phyloP scores from a whole-genome alignment of 2,329 filamentous ascomycete genomes.

The Rutstroemia sydowiana region DNA sequence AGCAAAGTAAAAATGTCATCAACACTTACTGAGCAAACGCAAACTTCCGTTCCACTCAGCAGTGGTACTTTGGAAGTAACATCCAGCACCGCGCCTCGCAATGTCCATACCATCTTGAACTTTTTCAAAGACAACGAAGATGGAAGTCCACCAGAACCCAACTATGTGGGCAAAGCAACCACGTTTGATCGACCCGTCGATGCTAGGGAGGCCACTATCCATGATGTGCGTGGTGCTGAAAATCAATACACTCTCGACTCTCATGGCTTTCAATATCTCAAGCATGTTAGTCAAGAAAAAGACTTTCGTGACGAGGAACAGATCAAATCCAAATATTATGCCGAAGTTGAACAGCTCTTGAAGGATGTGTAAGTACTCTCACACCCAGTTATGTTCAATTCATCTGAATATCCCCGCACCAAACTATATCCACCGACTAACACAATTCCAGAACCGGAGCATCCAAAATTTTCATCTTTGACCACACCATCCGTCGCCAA shows the following conservation, averaged over 20 bases:
- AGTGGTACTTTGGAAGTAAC: background rate
- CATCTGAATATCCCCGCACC: too few relatives aligned
- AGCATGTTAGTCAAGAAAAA: conserved; percentile 31
- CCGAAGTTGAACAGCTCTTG: conserved; percentile 31
- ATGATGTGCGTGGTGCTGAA: conserved; percentile 40
- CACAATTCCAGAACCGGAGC: conserved; percentile 44
- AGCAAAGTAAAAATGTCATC: background rate
- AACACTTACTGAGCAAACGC: conserved; percentile 7
- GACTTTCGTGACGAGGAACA: conserved; percentile 31
- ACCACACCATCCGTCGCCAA: conserved; percentile 50
- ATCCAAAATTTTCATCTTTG: conserved; percentile 51
- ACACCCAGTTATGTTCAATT: too few relatives aligned
- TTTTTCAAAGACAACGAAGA: conserved; percentile 18
- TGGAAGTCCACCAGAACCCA: conserved; percentile 16
- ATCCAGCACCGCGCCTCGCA: conserved; percentile 1
- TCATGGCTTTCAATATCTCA: conserved; percentile 34
- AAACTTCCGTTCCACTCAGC: background rate
- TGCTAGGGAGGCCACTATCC: conserved; percentile 21
- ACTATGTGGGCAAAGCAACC: conserved; percentile 8
- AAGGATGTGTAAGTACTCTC: conserved; percentile 26
- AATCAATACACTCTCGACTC: conserved; percentile 35
- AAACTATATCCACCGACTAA: background rate
- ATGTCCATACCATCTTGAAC: conserved; percentile 14
- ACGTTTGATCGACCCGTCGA: background rate
- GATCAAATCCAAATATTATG: conserved; percentile 31